Evolutionary conservation across 441 rosid species (phyloP).

Genomic region (Erodium texanum): DNA sequence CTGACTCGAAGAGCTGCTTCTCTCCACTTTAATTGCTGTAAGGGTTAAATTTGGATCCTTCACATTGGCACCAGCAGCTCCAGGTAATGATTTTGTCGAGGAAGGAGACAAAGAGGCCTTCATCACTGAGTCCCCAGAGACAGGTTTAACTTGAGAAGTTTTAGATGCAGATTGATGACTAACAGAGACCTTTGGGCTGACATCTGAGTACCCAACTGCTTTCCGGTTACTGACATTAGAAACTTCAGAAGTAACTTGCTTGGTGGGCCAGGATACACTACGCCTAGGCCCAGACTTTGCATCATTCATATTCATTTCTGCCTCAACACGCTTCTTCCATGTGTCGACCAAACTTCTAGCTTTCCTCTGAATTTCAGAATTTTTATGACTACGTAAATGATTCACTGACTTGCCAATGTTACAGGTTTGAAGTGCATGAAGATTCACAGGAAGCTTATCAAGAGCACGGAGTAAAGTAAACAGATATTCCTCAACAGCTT

Average conservation of each 20-base stretch:
- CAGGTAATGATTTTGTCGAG: conserved; percentile 43
- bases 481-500: conserved; percentile 69
- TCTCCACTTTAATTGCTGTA: conserved; percentile 41
- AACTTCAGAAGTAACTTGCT: conserved; percentile 48
- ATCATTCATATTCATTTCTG: conserved; percentile 64
- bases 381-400: conserved; percentile 72
- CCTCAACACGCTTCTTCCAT: conserved; percentile 96
- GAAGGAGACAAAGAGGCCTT: conserved; percentile 53
- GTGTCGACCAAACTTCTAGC: conserved; percentile 90
- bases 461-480: conserved; percentile 72
- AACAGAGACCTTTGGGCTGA: conserved; percentile 48
- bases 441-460: conserved; percentile 87
- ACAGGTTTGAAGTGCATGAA: conserved; percentile 81
- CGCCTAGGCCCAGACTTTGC: conserved; percentile 60
- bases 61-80: conserved; percentile 28
- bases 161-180: conserved; percentile 52
- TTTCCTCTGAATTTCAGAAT: conserved; percentile 79
- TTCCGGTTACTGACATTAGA: conserved; percentile 53
- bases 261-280: conserved; percentile 54
- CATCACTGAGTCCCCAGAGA: conserved; percentile 38
- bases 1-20: conserved; percentile 72
- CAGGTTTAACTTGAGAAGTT: conserved; percentile 44
- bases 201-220: conserved; percentile 52
- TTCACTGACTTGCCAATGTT: conserved; percentile 96
- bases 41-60: conserved; percentile 44